Conservation (phyloP, 108 stramenopile genomes). For the Chaetoceros tenuissimus region DNA sequence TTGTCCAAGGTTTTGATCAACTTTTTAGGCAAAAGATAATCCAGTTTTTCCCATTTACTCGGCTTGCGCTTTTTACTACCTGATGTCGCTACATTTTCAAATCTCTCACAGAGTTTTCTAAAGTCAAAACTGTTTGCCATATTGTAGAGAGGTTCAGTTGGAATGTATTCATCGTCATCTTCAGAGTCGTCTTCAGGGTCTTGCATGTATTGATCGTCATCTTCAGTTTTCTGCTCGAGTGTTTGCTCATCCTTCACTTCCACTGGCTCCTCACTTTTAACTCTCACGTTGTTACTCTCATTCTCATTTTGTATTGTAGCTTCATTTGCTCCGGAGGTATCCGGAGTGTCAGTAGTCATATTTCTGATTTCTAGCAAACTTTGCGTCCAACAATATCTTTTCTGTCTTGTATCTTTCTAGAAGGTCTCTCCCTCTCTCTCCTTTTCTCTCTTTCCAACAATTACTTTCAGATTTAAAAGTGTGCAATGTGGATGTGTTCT, state of each 20-base stretch:
- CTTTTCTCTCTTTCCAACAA: no score
- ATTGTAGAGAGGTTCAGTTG: conserved; percentile 42
- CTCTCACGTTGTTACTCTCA: no score
- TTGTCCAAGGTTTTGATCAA: conserved; percentile 7
- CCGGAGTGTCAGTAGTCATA: no score
- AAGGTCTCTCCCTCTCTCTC: no score
- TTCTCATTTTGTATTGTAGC: no score
- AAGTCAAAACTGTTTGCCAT: conserved; percentile 49
- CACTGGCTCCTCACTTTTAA: conserved; percentile 15
- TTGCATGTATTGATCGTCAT: conserved; percentile 8
- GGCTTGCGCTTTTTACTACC: conserved; percentile 9
- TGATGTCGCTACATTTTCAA: conserved; percentile 50
- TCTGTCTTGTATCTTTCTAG: no score
- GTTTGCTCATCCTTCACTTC: conserved; percentile 5
- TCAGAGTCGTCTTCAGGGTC: conserved; percentile 17
- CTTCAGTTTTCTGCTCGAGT: conserved; percentile 7
- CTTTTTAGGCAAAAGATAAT: conserved; percentile 34
- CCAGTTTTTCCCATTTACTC: conserved; percentile 18
- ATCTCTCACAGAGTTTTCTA: conserved; percentile 26
- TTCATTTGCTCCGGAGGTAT: no score
- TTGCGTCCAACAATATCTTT: no score
- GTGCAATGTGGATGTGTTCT: no score
- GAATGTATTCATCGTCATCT: conserved; percentile 14
- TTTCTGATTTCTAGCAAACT: no score
- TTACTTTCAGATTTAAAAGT: no score